Evolutionary conservation across 2,329 filamentous ascomycete genomes (phyloP), one percentile per base, ranked within the genome.

Genomic region (Aureobasidium sp.): DNA sequence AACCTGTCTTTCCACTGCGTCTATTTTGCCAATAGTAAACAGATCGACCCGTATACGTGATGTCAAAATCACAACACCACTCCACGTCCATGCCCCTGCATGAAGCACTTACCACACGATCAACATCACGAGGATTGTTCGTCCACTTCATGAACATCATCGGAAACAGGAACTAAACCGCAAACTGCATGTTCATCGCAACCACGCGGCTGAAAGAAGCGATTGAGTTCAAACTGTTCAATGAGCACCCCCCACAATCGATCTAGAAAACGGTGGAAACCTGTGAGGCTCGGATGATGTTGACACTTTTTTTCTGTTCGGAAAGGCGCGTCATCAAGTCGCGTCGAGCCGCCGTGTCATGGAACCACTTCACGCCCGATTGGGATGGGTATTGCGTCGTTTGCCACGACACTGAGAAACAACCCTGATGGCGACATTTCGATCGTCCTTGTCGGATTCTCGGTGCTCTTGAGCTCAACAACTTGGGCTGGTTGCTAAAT

Each of bases 361-460:
- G 53, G 45, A 11, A 40, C 40, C 53, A 57, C 38, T 57, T 46
- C 25, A 57, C 40, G 53, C 53, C 25, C 38, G 29, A 57, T 45
- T 25, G 27, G 53, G 50, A 54, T 10, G 3, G 33, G 3, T 11
- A 51, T 51, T 19, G 27, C 49, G 49, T 54, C 35, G 37, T 54
- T 42, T 27, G 50, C 37, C 50, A 31, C 50, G 11, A 23, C n/a
- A 5, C 7, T 21, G n/a, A 13, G 11, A 40, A 54, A 42, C 37
- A 42, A 54, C 35, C 35, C 35, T 42, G 33, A 54, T 54, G 50
- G 50, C 37, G 50, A 31, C 38, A 54, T 42, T 19, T 17, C 45
- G 21, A 37, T 53, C 23, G 9, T 35, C 13, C 6, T 11, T 27
- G 33, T 21, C 21, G 19, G 17, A 25, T 35, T 35, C 3, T 35